Conservation (phyloP, 306 rosid species). For the Chamaecrista fasciculata region DNA sequence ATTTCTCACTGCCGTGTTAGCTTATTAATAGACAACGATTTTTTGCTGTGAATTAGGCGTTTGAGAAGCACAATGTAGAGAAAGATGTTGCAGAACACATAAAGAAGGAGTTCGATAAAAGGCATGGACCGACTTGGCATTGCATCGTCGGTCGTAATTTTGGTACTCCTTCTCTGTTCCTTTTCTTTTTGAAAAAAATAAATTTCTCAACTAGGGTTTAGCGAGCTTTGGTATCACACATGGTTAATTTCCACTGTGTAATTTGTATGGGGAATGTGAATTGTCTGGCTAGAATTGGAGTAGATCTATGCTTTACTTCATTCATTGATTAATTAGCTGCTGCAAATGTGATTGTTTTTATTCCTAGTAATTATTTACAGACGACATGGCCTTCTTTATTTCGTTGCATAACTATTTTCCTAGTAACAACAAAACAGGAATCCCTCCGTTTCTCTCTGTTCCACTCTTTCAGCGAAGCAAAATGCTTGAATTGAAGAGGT, state of each 20-base stretch:
- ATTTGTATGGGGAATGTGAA: constrained; percentile 7
- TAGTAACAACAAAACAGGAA: background rate
- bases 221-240: constrained; percentile 21
- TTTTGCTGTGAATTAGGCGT: constrained; percentile 50
- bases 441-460: background rate
- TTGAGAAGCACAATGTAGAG: constrained; percentile 73
- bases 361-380: background rate
- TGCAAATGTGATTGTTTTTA: constrained; percentile 11
- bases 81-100: constrained; percentile 79
- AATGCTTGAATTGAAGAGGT: background rate
- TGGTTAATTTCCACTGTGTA: background rate
- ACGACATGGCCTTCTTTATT: background rate
- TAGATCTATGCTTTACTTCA: constrained; percentile 38
- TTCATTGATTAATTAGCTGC: background rate
- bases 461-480: background rate
- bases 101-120: constrained; percentile 84
- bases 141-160: constrained; percentile 90
- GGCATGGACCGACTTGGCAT: constrained; percentile 91
- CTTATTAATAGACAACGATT: background rate
- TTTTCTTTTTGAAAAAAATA: background rate
- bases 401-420: background rate
- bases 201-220: constrained; percentile 8
- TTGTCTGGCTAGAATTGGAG: constrained; percentile 24
- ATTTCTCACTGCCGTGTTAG: background rate
- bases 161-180: constrained; percentile 40